Base-by-base conservation (phyloP, 331 rosid species). In the Rhamnella rubrinervis region DNA sequence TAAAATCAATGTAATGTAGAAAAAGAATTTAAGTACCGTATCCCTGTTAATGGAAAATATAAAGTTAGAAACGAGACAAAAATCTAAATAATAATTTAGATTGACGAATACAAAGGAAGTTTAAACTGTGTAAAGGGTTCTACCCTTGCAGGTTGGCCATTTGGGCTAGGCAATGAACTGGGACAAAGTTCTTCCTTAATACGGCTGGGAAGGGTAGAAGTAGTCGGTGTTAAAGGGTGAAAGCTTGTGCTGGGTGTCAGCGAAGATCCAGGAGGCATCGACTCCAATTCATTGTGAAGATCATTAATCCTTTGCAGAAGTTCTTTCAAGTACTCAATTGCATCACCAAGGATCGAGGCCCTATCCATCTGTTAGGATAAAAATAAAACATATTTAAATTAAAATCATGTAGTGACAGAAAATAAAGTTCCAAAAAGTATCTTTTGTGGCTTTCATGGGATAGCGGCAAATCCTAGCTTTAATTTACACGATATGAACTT, bases 311-410 rank as follows among this genome's bases (percentile, higher is more conserved):
- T 86, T 57, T 89, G 89, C 65, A 86, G 77, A 65, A 91, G 97
- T 69, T 85, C 97, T 74, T 91, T 91, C 81, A 88, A 74, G 87
- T 91, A 87, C 50, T 91, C 96, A 1, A 87, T 82, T 65, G 93
- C 96, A 61, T 89, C 96, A 64, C 97, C 97, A 20, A 91, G 96
- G 26, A 91, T 91, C 37, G 96, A 86, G 60, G 97, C 93, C 82
- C 91, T 85, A 72, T 91, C 97, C 97, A 91, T 91, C 97, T 88
- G 78, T 61, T 25, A 53, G 44, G 13, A 26, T 11, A 28, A 65
- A 65, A 49, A 56, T 2, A 20, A 20, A 41, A 40, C 10, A 23
- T 59, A 11, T 52, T 3, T 2, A 40, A 13, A 44, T 44, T 9
- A 44, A 44, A 44, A 9, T 44, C 49, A 44, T 44, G 9, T 2